Evolutionary conservation across 2,329 filamentous ascomycete genomes (phyloP), one percentile per base, ranked within the genome.

Genomic region (Trichoderma citrinoviride): DNA sequence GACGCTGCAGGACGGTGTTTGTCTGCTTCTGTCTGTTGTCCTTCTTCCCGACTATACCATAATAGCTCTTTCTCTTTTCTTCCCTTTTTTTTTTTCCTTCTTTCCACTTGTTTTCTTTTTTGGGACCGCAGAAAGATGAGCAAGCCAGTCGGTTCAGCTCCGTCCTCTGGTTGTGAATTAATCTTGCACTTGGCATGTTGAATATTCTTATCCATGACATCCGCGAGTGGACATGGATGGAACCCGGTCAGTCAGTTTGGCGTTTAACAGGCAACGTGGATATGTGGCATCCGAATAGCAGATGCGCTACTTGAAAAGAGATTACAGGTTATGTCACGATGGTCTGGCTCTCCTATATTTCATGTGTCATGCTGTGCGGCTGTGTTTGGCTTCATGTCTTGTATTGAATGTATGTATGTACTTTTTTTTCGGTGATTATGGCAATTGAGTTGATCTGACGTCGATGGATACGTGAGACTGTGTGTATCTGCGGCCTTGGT

Each of bases 221-320:
- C 23, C 43, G 53, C 56, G 27, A 56, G 49, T 61, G 56, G 64
- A 49, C 43, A 61, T 54, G 55, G 64, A 65, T 61, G 55, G 56
- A 65, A 37, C 60, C 33, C 50, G 49, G 63, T 40, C 56, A 64
- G 53, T 53, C 40, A 52, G 27, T 64, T 52, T 56, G 64, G 64
- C 64, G 64, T 66, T 65, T 44, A 47, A 46, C 37, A 54, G 64
- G 49, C 60, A 63, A 57, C 64, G 64, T 63, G 64, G 50, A 66
- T 53, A 66, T 66, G 50, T 49, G 58, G 44, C 60, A 54, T 63
- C 60, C 37, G 58, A 57, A 64, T 60, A 66, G 50, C 64, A 66
- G 64, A 55, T 56, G 58, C 43, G 56, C 44, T 52, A 57, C 64
- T 54, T 33, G 58, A 44, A 65, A 57, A 63, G 44, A 64, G 49